Evolutionary conservation across 495 filamentous ascomycete species (phyloP), one percentile per base, ranked within the genome.

Genomic region (Penicilliopsis zonata): DNA sequence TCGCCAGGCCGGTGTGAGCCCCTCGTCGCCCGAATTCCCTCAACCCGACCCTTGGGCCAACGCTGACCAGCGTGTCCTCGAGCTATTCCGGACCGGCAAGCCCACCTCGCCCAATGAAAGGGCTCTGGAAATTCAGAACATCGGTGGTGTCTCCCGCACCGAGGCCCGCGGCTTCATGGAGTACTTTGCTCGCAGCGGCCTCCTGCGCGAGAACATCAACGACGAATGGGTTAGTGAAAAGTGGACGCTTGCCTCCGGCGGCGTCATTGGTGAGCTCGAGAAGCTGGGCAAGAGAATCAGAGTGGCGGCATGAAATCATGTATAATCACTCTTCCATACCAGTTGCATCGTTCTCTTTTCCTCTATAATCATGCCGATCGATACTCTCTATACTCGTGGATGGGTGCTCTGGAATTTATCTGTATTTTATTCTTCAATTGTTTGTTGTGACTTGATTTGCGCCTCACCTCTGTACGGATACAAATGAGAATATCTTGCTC

Each of bases 181-280:
- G 65, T 96, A 95, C 57, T 96, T 86, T 59, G 87, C 83, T 3
- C 70, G 65, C 15, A 93, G 85, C 53, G 90, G 90, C 12, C 61
- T 95, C 44, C 50, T 92, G 47, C 71, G 80, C 33, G 53, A 70
- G 34, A 59, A 53, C 27, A 65, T 94, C 25, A 78, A 80, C 43
- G 79, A 88, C 50, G 58, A 60, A 41, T 70, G 67, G 39, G 83
- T 96, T 18, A 65, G 68, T 23, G 85, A 94, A 68, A 83, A 81
- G 62, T 94, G 84, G 82, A 78, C 73, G 33, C 40, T 95, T 44
- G 74, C 79, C 37, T 83, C 85, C 13, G 70, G 71, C 37, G 86
- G 86, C n/a, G 64, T 87, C 31, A 63, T 94, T 29, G 85, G 82
- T 13, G 86, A 94, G 69, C 72, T 87, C 61, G 76, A 84, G 60